These are phyloP conservation scores for Dryadomyces sulphureus DNA, from an alignment of 2,329 filamentous ascomycete species.

Conservation along the genomic window DNA sequence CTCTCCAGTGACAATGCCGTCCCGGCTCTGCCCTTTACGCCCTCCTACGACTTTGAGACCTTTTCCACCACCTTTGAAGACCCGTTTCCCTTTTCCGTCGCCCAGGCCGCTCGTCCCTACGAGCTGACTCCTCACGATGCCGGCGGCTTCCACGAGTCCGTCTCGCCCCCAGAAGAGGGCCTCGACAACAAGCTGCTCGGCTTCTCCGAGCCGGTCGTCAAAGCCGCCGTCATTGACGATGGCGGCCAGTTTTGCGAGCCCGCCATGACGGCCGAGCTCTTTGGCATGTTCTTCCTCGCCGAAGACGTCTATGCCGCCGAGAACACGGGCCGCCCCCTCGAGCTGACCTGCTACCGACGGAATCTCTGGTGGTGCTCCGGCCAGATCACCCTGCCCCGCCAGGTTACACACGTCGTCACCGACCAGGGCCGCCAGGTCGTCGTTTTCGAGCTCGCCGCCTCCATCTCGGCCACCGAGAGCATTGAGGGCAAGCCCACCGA, in stretches of 20 bases:
- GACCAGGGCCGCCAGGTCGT: conserved; percentile 69
- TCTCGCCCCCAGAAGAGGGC: conserved; percentile 32
- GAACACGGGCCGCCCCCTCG: conserved; percentile 43
- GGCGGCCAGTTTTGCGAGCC: conserved; percentile 47
- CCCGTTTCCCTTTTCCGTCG: conserved; percentile 41
- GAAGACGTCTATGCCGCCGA: conserved; percentile 62
- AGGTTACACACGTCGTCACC: conserved; percentile 50
- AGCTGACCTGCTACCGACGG: conserved; percentile 86
- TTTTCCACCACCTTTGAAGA: conserved; percentile 51
- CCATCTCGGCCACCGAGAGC: conserved; percentile 75
- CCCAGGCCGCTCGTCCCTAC: conserved; percentile 11
- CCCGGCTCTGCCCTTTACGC: conserved; percentile 35
- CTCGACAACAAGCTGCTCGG: conserved; percentile 59
- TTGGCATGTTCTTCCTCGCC: conserved; percentile 80
- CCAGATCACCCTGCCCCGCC: conserved; percentile 62
- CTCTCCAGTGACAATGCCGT: conserved; percentile 26
- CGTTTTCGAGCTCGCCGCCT: conserved; percentile 63
- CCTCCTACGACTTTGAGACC: conserved; percentile 45
- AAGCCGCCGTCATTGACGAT: conserved; percentile 50
- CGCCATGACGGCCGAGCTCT: conserved; percentile 58
- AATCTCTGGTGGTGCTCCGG: conserved; percentile 94
- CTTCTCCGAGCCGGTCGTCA: conserved; percentile 50
- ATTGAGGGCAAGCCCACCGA: conserved; percentile 86
- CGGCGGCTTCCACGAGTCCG: conserved; percentile 21
- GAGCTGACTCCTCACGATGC: conserved; percentile 8